phyloP scores from a whole-genome alignment of 257 asterid genomes.

The Mentha longifolia region DNA sequence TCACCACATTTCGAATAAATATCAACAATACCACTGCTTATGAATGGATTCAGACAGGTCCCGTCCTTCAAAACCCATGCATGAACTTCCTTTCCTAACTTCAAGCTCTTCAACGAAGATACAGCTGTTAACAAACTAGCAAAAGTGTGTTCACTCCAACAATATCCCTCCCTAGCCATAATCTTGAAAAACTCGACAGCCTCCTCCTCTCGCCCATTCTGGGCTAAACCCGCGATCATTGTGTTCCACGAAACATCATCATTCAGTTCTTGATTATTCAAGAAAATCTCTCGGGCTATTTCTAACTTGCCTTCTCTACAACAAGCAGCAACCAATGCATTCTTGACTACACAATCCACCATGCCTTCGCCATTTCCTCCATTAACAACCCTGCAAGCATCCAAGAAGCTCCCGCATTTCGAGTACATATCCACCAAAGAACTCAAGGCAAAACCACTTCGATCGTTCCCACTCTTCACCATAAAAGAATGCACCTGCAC shows the following conservation, averaged over 20 bases:
- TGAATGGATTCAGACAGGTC: slow-evolving; percentile 55
- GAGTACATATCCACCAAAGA: slow-evolving; percentile 92
- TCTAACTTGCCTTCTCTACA: slow-evolving; percentile 78
- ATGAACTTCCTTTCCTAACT: slow-evolving; percentile 78
- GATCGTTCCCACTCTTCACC: slow-evolving; percentile 75
- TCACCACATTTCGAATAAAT: slow-evolving; percentile 72
- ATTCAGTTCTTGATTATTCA: slow-evolving; percentile 49
- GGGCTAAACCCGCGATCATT: slow-evolving; percentile 72
- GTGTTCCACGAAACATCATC: slow-evolving; percentile 88
- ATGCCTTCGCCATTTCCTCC: slow-evolving; percentile 28
- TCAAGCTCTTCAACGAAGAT: slow-evolving; percentile 59
- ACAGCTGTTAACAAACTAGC: slow-evolving; percentile 71
- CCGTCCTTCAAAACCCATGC: slow-evolving; percentile 70
- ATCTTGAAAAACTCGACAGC: slow-evolving; percentile 58
- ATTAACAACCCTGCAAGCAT: slow-evolving; percentile 55
- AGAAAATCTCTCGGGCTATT: slow-evolving; percentile 58
- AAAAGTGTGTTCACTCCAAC: slow-evolving; percentile 63
- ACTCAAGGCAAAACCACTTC: slow-evolving; percentile 67
- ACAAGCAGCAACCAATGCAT: slow-evolving; percentile 84
- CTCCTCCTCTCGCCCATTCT: slow-evolving; percentile 61
- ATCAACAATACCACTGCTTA: slow-evolving; percentile 76
- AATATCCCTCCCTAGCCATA: slow-evolving; percentile 61
- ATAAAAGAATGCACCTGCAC: slow-evolving; percentile 72
- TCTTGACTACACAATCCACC: slow-evolving; percentile 72
- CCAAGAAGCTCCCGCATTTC: slow-evolving; percentile 66